Conservation (phyloP, 148 eudicot species). For the Limonium bicolor region DNA sequence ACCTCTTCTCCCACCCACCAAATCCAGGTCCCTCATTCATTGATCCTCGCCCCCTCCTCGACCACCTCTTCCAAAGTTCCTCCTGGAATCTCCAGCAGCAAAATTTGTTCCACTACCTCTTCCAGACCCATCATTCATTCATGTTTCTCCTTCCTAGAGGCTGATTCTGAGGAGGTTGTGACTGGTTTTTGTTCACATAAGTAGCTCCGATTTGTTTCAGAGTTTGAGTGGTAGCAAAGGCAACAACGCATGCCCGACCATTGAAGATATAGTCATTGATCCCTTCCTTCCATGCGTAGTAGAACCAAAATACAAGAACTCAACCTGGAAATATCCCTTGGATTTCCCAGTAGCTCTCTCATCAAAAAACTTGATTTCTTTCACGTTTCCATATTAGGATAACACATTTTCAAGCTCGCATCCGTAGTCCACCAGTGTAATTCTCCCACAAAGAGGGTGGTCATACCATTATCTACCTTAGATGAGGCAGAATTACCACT, state of each 20-base stretch:
- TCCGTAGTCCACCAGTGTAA: slow-evolving; percentile 99
- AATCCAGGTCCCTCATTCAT: slow-evolving; percentile 52
- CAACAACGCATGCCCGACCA: slow-evolving; percentile 83
- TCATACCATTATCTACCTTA: slow-evolving; percentile 52
- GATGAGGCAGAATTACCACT: slow-evolving; percentile 42
- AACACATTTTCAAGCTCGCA: slow-evolving; percentile 74
- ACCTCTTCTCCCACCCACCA: slow-evolving; percentile 68
- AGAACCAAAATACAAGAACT: slow-evolving; percentile 48
- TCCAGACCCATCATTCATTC: slow-evolving; percentile 57
- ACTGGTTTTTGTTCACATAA: slow-evolving; percentile 47
- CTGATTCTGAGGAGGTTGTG: slow-evolving; percentile 44
- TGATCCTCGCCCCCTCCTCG: slow-evolving; percentile 58
- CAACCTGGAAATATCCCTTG: slow-evolving; percentile 96
- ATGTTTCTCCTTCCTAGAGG: slow-evolving; percentile 52
- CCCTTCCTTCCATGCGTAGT: slow-evolving; percentile 83
- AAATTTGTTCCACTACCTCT: slow-evolving; percentile 54
- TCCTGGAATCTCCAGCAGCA: slow-evolving; percentile 54
- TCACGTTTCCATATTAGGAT: slow-evolving; percentile 70
- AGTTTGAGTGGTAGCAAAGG: slow-evolving; percentile 79
- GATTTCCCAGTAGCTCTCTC: slow-evolving; percentile 98
- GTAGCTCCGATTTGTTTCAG: slow-evolving; percentile 72
- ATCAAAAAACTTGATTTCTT: slow-evolving; percentile 86
- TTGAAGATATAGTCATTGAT: slow-evolving; percentile 78
- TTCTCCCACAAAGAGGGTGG: slow-evolving; percentile 87
- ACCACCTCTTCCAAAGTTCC: slow-evolving; percentile 69